Evolutionary conservation across 2,329 filamentous ascomycete species (phyloP).

Genomic region (Ampelomyces quisqualis): DNA sequence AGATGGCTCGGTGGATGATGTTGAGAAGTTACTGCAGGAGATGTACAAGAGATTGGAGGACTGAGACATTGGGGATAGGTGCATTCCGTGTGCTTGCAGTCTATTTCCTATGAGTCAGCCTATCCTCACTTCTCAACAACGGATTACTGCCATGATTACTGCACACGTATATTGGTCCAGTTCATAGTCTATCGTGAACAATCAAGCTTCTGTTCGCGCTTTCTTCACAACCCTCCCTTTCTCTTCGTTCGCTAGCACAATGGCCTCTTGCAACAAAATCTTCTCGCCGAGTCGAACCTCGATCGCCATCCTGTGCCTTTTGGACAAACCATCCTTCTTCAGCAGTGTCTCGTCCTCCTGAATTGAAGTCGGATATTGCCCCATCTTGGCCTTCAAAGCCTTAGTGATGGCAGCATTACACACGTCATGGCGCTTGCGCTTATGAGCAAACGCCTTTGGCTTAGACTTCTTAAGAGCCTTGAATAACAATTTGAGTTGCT

Average conservation of each 20-base stretch:
- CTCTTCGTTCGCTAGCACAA: conserved; percentile 6
- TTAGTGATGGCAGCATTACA: conserved; percentile 8
- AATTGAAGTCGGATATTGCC: conserved; percentile 14
- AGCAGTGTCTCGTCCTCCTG: conserved; percentile 17
- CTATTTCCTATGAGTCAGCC: too few species aligned
- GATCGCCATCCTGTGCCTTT: conserved; percentile 22
- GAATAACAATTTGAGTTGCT: conserved; percentile 17
- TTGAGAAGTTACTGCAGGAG: conserved; percentile 1
- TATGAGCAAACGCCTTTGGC: conserved; percentile 9
- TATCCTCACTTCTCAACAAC: too few species aligned
- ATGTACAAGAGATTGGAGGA: not conserved
- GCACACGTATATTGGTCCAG: too few species aligned
- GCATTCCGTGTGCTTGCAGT: too few species aligned
- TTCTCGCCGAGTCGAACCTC: conserved; percentile 25
- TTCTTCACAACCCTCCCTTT: not conserved
- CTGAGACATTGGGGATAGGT: not conserved
- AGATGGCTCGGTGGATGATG: conserved; percentile 3
- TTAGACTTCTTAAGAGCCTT: conserved; percentile 17
- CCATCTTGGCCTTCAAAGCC: conserved; percentile 15
- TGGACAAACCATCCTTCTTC: conserved; percentile 5
- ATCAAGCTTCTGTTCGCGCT: not conserved
- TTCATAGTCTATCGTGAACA: too few species aligned
- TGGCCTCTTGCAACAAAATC: conserved; percentile 16
- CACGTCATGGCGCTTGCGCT: conserved; percentile 16
- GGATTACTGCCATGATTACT: too few species aligned